phyloP scores from a whole-genome alignment of 345 rosid species.

The Luvunga scandens region DNA sequence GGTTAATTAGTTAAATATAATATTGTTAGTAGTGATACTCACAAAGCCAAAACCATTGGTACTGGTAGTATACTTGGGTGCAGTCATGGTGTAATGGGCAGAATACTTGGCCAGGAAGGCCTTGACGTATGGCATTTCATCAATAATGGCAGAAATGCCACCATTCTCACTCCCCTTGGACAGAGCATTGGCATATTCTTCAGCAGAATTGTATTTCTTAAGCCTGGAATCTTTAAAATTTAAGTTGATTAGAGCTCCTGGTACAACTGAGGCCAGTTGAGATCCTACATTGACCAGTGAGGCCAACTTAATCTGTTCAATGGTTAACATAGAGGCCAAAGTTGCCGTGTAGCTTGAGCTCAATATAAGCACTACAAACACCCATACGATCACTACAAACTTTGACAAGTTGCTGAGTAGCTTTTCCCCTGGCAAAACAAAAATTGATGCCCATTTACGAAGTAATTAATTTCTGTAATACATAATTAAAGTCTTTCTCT shows the following conservation, averaged over 20 bases:
- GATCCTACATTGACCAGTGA: neutral
- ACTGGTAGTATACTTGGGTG: neutral
- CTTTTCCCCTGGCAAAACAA: neutral
- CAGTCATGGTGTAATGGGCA: neutral
- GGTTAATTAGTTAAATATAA: neutral
- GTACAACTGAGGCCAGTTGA: neutral
- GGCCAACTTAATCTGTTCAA: neutral
- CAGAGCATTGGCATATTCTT: neutral
- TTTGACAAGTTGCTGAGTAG: slow-evolving; percentile 37
- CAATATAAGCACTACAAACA: slow-evolving; percentile 33
- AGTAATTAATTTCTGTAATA: no score
- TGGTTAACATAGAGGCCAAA: neutral
- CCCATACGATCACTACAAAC: slow-evolving; percentile 33
- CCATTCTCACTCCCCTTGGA: slow-evolving; percentile 15
- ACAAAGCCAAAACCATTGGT: slow-evolving; percentile 6
- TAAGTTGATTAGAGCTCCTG: neutral
- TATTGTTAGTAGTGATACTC: neutral
- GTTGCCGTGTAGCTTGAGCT: slow-evolving; percentile 33
- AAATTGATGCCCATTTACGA: no score
- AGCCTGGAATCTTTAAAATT: neutral
- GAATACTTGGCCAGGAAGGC: neutral
- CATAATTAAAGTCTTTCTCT: no score
- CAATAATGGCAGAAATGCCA: slow-evolving; percentile 32
- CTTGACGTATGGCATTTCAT: slow-evolving; percentile 32
- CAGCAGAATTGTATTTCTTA: neutral